Base-by-base conservation (phyloP, 441 rosid genomes). In the Isatis lusitanica region DNA sequence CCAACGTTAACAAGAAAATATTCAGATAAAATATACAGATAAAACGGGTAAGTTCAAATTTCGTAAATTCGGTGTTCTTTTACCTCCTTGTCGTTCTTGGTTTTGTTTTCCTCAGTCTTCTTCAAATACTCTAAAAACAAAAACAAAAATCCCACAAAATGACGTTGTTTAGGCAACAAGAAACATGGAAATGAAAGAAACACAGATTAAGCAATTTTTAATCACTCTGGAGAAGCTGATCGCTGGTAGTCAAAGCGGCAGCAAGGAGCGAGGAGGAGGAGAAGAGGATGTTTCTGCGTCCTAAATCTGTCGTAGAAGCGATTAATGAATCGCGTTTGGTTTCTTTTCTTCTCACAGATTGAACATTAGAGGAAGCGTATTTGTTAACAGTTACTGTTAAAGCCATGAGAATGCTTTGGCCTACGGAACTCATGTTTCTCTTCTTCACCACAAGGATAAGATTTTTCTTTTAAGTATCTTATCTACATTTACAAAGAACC, bases 21-120 rank as follows among this genome's bases (percentile, higher is more conserved):
- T 56, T 59, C 26, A 50, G 28, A 76, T 5, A 50, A 56, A 53
- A 46, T 26, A 11, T 5, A 57, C n/a, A n/a, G n/a, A n/a, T n/a
- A 47, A 30, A 12, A 35, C 1, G 4, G 2, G 9, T 47, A 17
- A 17, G 1, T 4, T 2, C 12, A 48, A 17, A 16, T 57, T 58
- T 21, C n/a, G 15, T 44, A 42, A 61, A 38, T 28, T 31, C 17
- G 6, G 13, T 9, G 5, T 50, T 38, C 30, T 56, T 24, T 55
- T 80, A 94, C 98, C 97, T 91, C 91, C 77, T 90, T 94, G 68
- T 91, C 95, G 75, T 91, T 90, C 72, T 86, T 94, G 62, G 81
- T 74, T 76, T 85, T 90, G 81, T 91, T 94, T 46, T 86, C 97
- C 81, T 90, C 88, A 16, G 89, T 81, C 81, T 88, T 94, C 90